Evolutionary conservation across 192 early-diverging fungal species (phyloP).

Genomic region (Rhizophagus sp.): DNA sequence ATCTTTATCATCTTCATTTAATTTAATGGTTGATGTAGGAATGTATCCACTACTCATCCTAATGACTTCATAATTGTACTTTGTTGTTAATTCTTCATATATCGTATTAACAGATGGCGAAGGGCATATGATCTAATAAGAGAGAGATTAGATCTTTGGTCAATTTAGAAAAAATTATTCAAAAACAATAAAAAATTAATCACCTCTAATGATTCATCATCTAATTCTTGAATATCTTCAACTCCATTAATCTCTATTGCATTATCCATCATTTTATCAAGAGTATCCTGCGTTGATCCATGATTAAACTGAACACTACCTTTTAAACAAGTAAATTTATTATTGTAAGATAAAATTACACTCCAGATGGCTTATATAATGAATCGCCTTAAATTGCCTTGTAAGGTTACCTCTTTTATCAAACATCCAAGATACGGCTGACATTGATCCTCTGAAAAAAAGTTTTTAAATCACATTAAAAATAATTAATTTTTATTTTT

Average conservation of each 20-base stretch:
- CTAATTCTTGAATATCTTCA: constrained; percentile 60
- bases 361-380: too few species aligned
- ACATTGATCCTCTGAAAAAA: constrained; percentile 54
- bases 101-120: constrained; percentile 52
- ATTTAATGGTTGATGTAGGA: constrained; percentile 43
- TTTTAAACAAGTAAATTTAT: neutral
- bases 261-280: constrained; percentile 60
- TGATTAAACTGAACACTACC: constrained; percentile 48
- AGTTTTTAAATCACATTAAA: too few species aligned
- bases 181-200: neutral
- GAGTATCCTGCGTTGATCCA: constrained; percentile 41
- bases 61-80: constrained; percentile 54
- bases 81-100: constrained; percentile 41
- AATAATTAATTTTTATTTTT: too few species aligned
- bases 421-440: constrained; percentile 70
- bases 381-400: too few species aligned
- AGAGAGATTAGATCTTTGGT: neutral
- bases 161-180: neutral
- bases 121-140: constrained; percentile 49
- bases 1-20: constrained; percentile 44
- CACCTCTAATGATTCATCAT: constrained; percentile 52
- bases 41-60: constrained; percentile 59
- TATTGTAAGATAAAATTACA: too few species aligned
- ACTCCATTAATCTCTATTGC: constrained; percentile 58
- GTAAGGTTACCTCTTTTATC: constrained; percentile 49